Base-by-base conservation (phyloP, 441 rosid genomes). In the Syzygium syzygioides region DNA sequence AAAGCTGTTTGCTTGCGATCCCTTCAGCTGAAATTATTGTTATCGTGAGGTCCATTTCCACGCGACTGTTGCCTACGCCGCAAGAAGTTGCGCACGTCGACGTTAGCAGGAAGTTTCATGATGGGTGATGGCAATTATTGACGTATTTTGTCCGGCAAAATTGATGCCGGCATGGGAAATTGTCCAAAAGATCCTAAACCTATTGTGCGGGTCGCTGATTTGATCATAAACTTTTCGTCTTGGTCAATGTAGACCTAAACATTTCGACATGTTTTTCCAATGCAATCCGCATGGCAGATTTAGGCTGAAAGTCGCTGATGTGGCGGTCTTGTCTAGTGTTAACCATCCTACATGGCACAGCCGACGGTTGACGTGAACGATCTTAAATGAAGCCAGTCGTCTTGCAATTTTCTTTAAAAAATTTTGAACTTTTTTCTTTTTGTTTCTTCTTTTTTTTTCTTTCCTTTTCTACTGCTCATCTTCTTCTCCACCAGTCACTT, bases 321-420 rank as follows among this genome's bases (percentile, higher is more conserved):
- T 34, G 26, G 26, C 3, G 1, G 2, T 34, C 0, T 0, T 1
- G 6, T 71, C 5, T 25, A 19, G 15, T 8, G 3, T 0, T 0
- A 15, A 14, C n/a, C 15, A 5, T 59, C 64, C 12, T 4, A 59
- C 14, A 4, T 26, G 30, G 8, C 6, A 34, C 6, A 2, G 3
- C 0, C 3, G 8, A 0, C 0, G 0, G 10, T 1, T 5, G 1
- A 19, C 6, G 45, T 34, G 26, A 2, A 32, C 6, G 25, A 32
- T 4, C 19, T 32, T 68, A 32, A 66, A 32, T 68, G 37, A 19
- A 68, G 32, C 3, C 6, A 68, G 0, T 10, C 0, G 0, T 32
- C 34, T 17, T 32, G 26, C 19, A 68, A 11, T 18, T 41, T 68
- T 66, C 45, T 66, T 64, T 17, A 17, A 4, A 34, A 19, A 2